Percentiles rank a stretch among this genome's conserved stretches.
Evolutionary conservation across 192 early-diverging fungal genomes (phyloP).

Genomic region (Chytriomyces sp.): DNA sequence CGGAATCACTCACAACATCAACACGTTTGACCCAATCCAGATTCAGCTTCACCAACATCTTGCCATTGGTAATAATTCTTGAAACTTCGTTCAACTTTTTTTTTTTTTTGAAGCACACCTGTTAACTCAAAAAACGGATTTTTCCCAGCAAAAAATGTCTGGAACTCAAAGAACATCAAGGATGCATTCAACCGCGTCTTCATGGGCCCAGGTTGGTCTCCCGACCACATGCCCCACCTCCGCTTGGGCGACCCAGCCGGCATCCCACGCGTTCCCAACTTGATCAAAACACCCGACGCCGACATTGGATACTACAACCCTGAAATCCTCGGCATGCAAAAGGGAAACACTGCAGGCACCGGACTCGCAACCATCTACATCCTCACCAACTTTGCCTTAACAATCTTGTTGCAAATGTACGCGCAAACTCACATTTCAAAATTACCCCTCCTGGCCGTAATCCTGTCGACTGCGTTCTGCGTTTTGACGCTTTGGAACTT

Average conservation of each 20-base stretch:
- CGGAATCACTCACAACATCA: conserved; percentile 65
- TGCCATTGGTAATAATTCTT: neutral
- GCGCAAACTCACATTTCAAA: neutral
- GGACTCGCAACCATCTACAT: neutral
- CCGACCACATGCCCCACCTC: conserved; percentile 18
- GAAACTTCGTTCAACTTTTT: too few species aligned
- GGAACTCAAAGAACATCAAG: neutral
- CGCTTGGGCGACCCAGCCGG: conserved; percentile 24
- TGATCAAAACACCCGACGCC: conserved; percentile 23
- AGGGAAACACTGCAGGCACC: neutral
- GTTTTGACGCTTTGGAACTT: neutral
- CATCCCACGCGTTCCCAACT: conserved; percentile 32
- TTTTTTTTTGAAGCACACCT: too few species aligned
- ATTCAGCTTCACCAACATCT: conserved; percentile 56
- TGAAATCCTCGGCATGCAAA: neutral
- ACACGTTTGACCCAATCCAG: conserved; percentile 63
- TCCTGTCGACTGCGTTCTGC: neutral
- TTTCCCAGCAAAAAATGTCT: conserved; percentile 50
- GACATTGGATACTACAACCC: conserved; percentile 30
- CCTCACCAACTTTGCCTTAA: neutral
- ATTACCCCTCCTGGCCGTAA: neutral
- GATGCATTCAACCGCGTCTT: conserved; percentile 56
- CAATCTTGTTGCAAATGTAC: conserved; percentile 4
- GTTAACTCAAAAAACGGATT: conserved; percentile 10
- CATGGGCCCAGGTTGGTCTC: conserved; percentile 60